phyloP scores from a whole-genome alignment of 495 filamentous ascomycete species.

The Penicillium cinerascens region DNA sequence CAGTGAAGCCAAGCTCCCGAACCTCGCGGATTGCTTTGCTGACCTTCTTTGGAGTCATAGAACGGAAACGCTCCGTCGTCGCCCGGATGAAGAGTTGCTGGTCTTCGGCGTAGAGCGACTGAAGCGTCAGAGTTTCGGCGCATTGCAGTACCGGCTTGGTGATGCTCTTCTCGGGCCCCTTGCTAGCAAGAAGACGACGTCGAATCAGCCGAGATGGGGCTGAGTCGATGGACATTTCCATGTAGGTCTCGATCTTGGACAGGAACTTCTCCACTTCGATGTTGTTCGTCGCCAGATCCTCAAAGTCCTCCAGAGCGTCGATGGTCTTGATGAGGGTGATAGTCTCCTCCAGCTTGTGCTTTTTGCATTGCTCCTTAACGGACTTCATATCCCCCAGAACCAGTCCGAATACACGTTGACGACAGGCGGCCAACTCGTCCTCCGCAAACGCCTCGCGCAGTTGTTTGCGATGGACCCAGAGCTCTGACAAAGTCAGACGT shows the following conservation, averaged over 20 bases:
- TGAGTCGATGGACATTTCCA: conserved; percentile 39
- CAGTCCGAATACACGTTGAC: conserved; percentile 34
- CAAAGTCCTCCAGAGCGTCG: conserved; percentile 45
- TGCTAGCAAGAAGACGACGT: conserved; percentile 37
- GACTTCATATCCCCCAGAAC: conserved; percentile 38
- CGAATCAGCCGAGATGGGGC: conserved; percentile 35
- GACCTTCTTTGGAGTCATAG: conserved; percentile 29
- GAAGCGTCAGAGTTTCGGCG: conserved; percentile 36
- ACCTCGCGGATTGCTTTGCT: conserved; percentile 33
- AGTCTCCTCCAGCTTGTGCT: conserved; percentile 40
- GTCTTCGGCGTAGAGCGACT: conserved; percentile 40
- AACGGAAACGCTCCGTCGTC: conserved; percentile 36
- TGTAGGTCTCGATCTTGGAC: conserved; percentile 37
- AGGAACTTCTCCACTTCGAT: conserved; percentile 38
- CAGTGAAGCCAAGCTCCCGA: conserved; percentile 31
- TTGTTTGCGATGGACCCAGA: conserved; percentile 36
- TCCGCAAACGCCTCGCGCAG: conserved; percentile 29
- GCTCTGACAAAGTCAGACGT: conserved; percentile 37
- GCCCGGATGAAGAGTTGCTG: conserved; percentile 41
- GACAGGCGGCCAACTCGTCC: conserved; percentile 31
- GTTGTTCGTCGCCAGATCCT: conserved; percentile 37
- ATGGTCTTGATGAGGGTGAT: conserved; percentile 43
- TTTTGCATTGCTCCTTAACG: conserved; percentile 40
- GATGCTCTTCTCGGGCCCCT: conserved; percentile 28
- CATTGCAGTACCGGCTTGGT: conserved; percentile 33